Conservation (phyloP, 2,329 filamentous ascomycete genomes). For the Exophiala oligosperma region DNA sequence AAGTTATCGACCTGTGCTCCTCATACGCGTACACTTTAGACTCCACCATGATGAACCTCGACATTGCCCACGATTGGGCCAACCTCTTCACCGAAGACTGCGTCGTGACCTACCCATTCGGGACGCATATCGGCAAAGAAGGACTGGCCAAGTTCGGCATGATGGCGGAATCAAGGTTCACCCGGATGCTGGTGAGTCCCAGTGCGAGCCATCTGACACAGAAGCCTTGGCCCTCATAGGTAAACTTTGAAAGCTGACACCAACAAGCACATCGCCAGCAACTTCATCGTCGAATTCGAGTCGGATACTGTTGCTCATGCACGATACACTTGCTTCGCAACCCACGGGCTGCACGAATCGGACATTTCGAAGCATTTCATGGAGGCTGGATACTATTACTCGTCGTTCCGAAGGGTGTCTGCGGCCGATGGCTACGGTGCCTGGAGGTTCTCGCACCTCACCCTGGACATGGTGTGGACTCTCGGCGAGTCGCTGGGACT, state of each 20-base stretch:
- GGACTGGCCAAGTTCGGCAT: constrained; percentile 11
- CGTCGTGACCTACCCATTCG: constrained; percentile 8
- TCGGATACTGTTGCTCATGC: constrained; percentile 8
- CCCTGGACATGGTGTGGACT: constrained; percentile 12
- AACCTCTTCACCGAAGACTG: constrained; percentile 11
- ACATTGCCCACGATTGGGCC: constrained; percentile 7
- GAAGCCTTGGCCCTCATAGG: too few relatives aligned
- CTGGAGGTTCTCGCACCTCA: constrained; percentile 9
- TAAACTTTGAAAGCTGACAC: too few relatives aligned
- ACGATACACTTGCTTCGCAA: constrained; percentile 11
- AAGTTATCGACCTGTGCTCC: constrained; percentile 6
- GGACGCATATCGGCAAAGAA: constrained; percentile 10
- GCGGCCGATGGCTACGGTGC: neutral
- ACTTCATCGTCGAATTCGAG: constrained; percentile 5
- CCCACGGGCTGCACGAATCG: constrained; percentile 1
- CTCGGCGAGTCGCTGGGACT: constrained; percentile 6
- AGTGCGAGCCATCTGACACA: too few relatives aligned
- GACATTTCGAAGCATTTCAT: constrained; percentile 14
- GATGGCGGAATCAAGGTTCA: constrained; percentile 4
- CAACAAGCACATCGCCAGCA: constrained; percentile 6
- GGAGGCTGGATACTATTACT: constrained; percentile 13
- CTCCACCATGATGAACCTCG: constrained; percentile 8
- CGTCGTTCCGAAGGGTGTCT: constrained; percentile 1
- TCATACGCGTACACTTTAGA: constrained; percentile 8
- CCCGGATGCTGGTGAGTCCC: constrained; percentile 4